Base-by-base conservation (phyloP, 108 stramenopile genomes). In the Epipyxis sp. region DNA sequence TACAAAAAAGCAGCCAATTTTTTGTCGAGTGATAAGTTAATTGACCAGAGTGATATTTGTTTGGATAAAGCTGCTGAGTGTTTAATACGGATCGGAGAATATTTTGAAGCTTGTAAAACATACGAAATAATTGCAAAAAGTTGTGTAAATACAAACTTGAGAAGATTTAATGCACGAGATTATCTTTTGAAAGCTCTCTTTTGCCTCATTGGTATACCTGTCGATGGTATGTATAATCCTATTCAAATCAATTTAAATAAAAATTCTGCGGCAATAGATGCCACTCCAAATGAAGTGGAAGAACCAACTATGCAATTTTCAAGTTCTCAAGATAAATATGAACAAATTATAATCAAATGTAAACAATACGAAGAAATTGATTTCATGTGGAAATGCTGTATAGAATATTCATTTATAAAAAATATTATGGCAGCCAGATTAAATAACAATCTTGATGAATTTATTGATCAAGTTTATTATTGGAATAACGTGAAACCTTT, bases 1-100 rank as follows among this genome's bases (percentile, higher is more conserved):
- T 74, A 42, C 34, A 13, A 25, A 35, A 74, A 74, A 42, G 71
- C 71, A 37, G 71, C 71, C 20, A 57, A 74, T 57, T 74, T 74
- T 42, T 74, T 74, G 25, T 74, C 34, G 6, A 32, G 61, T 65
- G 61, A 65, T 13, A 6, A 3, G 3, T 37, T 37, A 20, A 37
- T 41, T 13, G 71, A 74, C 10, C 34, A 35, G 25, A 39, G 13
- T 13, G 71, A 74, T 34, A 10, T 3, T 27, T 74, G 71, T 74
- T 42, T 34, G 32, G 71, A 74, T 16, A 74, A 74, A 57, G 44
- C 71, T 10, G 71, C 71, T 46, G 20, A 13, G 3, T 6, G 13
- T 35, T 57, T 34, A 42, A 32, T 74, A 3, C 20, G 6, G 3
- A 20, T 20, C 35, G 25, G 25, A 35, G 71, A 74, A 37, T 35